A percentile compares a stretch with the other conserved stretches of the same genome.
Evolutionary conservation across 495 filamentous ascomycete species (phyloP).

Genomic region (Melanomma pulvis-pyrius): DNA sequence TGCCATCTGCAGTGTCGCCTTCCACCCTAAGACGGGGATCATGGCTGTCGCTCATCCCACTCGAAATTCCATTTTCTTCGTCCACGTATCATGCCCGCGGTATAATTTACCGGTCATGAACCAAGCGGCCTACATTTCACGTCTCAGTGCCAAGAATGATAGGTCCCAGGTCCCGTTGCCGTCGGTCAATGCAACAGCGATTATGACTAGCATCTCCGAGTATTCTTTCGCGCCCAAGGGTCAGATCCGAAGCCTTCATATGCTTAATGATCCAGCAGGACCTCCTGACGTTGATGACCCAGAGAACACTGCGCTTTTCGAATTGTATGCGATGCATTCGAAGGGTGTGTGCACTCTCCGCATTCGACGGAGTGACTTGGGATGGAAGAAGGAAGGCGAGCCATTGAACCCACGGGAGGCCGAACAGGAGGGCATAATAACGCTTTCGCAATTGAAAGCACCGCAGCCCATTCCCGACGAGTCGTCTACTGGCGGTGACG

Average conservation of each 20-base stretch:
- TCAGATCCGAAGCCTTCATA: constrained; percentile 83
- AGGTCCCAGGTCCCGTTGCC: constrained; percentile 57
- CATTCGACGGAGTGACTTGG: constrained; percentile 84
- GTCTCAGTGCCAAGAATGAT: constrained; percentile 69
- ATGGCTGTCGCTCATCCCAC: constrained; percentile 95
- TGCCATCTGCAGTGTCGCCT: constrained; percentile 92
- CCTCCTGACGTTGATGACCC: constrained; percentile 58
- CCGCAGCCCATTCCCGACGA: constrained; percentile 44
- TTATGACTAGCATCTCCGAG: constrained; percentile 92
- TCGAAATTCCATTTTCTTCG: constrained; percentile 94
- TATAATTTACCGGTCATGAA: constrained; percentile 79
- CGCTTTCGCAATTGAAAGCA: constrained; percentile 55
- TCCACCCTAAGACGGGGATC: constrained; percentile 86
- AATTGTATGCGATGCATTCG: constrained; percentile 96
- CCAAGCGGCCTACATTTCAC: constrained; percentile 82
- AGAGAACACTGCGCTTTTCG: constrained; percentile 71
- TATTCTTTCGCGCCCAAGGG: constrained; percentile 90
- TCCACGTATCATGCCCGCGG: constrained; percentile 88
- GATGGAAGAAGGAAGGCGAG: constrained; percentile 85
- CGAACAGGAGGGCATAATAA: constrained; percentile 62
- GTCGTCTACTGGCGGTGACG: constrained; percentile 54
- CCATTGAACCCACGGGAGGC: constrained; percentile 76
- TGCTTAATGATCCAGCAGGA: constrained; percentile 65
- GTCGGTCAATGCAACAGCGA: constrained; percentile 87
- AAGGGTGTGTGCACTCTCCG: constrained; percentile 86